Percentiles rank a stretch among this genome's conserved stretches.
These are phyloP conservation scores for Excoecaria agallocha DNA, from an alignment of 345 rosid genomes.

Conservation along the genomic window DNA sequence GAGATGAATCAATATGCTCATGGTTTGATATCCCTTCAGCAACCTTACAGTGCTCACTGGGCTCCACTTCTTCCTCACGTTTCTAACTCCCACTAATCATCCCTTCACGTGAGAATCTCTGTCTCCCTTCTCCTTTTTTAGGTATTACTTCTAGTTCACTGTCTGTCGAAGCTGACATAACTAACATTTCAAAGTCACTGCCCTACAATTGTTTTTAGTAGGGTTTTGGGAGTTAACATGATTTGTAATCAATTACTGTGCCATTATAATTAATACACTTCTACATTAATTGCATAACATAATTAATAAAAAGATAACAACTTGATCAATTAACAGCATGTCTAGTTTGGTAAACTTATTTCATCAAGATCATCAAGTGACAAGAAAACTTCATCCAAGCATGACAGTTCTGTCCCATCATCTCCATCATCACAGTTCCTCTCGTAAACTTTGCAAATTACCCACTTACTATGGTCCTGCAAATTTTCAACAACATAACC, in stretches of 20 bases:
- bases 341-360: constrained; percentile 69
- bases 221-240: background rate
- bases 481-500: background rate
- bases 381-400: constrained; percentile 90
- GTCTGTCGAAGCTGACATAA: too few relatives aligned
- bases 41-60: constrained; percentile 35
- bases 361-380: constrained; percentile 93
- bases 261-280: background rate
- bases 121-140: too few relatives aligned
- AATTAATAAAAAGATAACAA: background rate
- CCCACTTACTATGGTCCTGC: constrained; percentile 87
- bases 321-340: too few relatives aligned
- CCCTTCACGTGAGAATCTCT: constrained; percentile 27
- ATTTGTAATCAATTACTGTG: background rate
- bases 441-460: constrained; percentile 80
- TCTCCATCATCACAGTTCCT: constrained; percentile 44
- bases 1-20: constrained; percentile 19
- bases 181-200: too few relatives aligned
- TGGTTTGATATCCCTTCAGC: background rate
- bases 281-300: background rate
- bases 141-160: too few relatives aligned
- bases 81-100: constrained; percentile 12
- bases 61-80: constrained; percentile 42
- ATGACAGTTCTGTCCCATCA: constrained; percentile 63
- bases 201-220: background rate